Conservation (phyloP, 306 rosid species). For the Pyrus betulifolia region DNA sequence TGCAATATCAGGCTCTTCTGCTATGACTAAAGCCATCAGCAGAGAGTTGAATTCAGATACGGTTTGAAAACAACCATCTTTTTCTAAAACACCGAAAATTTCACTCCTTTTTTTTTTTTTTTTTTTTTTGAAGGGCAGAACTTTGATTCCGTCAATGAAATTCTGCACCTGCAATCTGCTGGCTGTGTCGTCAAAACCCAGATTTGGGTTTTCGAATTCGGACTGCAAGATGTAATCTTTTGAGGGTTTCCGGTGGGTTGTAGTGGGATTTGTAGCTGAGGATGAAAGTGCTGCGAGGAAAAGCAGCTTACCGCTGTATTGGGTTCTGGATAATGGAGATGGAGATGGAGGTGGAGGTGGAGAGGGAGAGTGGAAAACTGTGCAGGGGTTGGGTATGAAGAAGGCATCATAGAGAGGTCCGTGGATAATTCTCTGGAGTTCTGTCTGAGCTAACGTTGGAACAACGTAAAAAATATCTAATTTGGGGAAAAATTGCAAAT, state of each 20-base stretch:
- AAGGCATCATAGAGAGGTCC: constrained; percentile 7
- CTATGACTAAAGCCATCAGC: constrained; percentile 40
- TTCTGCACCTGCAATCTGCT: constrained; percentile 17
- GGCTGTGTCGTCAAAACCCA: constrained; percentile 14
- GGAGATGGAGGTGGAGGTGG: constrained; percentile 9
- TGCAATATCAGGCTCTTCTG: constrained; percentile 30
- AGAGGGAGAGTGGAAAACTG: background rate
- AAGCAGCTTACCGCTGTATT: constrained; percentile 1
- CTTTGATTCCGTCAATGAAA: constrained; percentile 23
- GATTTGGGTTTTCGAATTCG: background rate
- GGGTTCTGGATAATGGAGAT: constrained; percentile 10
- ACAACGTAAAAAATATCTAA: background rate
- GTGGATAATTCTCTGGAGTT: background rate
- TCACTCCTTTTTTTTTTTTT: constrained; percentile 4
- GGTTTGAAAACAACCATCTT: constrained; percentile 14
- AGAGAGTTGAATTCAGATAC: constrained; percentile 44
- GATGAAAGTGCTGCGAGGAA: background rate
- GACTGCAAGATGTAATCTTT: constrained; percentile 3
- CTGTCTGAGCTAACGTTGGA: background rate
- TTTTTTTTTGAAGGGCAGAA: constrained; percentile 14
- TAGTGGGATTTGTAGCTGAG: constrained; percentile 7
- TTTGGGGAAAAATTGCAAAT: too few relatives aligned
- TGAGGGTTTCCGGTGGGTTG: background rate
- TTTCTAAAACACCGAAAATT: constrained; percentile 11
- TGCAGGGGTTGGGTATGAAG: background rate